These are phyloP conservation scores for Chalciporus sphaerocephalus DNA, from an alignment of 768 basidiomycete genomes.

Conservation along the genomic window DNA sequence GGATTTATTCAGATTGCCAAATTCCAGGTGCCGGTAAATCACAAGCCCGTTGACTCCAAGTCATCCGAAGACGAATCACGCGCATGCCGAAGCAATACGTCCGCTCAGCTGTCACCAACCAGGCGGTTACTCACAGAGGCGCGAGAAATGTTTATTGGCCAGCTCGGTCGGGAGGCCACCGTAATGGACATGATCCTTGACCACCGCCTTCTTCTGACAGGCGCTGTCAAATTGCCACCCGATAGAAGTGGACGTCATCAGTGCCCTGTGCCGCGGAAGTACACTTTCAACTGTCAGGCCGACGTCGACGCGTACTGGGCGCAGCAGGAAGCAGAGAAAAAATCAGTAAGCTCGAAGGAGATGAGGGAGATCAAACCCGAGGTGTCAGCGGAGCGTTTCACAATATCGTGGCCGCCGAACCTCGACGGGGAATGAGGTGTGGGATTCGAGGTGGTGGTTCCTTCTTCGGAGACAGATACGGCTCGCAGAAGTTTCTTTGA, in stretches of 20 bases:
- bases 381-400: conserved; percentile 47
- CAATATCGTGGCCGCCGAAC: conserved; percentile 28
- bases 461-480: conserved; percentile 14
- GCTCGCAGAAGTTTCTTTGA: conserved; percentile 13
- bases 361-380: conserved; percentile 19
- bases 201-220: conserved; percentile 19
- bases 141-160: conserved; percentile 24
- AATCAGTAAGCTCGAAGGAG: conserved; percentile 1
- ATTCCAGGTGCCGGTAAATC: not conserved
- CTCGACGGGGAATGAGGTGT: conserved; percentile 22
- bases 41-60: not conserved
- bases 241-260: conserved; percentile 1
- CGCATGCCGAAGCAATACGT: not conserved
- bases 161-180: conserved; percentile 32
- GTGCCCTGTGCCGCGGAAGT: conserved; percentile 12
- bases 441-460: conserved; percentile 13
- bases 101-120: conserved; percentile 3
- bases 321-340: conserved; percentile 21
- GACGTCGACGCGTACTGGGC: conserved; percentile 38
- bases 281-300: conserved; percentile 27
- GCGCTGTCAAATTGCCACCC: conserved; percentile 5
- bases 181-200: conserved; percentile 50
- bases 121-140: conserved; percentile 26
- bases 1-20: conserved; percentile 11
- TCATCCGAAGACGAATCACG: not conserved